Base-by-base conservation (phyloP, 2,329 filamentous ascomycete species). In the Fonsecaea multimorphosa region DNA sequence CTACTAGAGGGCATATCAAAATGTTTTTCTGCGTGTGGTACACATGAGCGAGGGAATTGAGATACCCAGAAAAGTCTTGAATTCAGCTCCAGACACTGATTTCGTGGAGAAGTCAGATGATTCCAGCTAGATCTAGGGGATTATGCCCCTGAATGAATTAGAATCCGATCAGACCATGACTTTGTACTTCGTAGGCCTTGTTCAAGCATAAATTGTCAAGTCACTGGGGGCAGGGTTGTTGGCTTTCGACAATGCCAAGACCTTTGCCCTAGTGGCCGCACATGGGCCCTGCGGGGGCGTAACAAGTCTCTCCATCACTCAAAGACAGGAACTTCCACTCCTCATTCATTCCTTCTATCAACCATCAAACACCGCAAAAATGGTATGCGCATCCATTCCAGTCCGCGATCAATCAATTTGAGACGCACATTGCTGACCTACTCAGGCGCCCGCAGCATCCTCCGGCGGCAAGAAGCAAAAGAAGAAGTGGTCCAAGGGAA, bases 1-100 rank as follows among this genome's bases (percentile, higher is more conserved):
- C 88, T 98, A 97, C 88, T 97, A 95, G 81, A 80, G 60, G 59
- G 19, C 54, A 19, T 22, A 54, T 52, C 29, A 49, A 16, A 29
- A 31, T 22, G 46, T 24, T 16, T 56, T 53, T 64, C 49, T 36
- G 46, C 58, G 49, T 36, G 61, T 52, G 55, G 68, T 61, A 64
- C 51, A 59, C 62, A 69, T 62, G 63, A 69, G 61, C 66, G 56
- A 68, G 63, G 64, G 60, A 60, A 52, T 59, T 58, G 61, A 63
- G 63, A 68, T 68, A 67, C 64, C 68, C 61, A 55, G 51, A 51
- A 68, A 67, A 69, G 66, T 63, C 66, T 67, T 63, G 56, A 53
- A 49, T 51, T 54, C 53, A 40, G 22, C 14, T 22, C 31, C 24
- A 49, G 44, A 24, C 27, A 8, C 44, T 49, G 44, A 24, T 49